These are phyloP conservation scores for Brassica rapa DNA, from an alignment of 345 rosid species.

Conservation along the genomic window DNA sequence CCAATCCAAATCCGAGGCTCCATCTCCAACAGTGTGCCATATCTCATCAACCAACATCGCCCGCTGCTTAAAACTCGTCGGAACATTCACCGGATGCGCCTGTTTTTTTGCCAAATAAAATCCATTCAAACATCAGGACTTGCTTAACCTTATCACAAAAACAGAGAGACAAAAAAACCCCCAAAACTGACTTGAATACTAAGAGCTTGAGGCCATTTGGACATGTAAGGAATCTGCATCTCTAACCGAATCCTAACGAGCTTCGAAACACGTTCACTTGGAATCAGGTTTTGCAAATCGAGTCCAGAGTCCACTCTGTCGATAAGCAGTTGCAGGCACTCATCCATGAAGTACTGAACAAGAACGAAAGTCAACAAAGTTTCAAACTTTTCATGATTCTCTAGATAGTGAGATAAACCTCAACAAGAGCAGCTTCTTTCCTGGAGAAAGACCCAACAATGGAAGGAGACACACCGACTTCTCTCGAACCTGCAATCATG, in stretches of 20 bases:
- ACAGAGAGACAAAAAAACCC: not conserved
- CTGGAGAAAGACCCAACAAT: slow-evolving; percentile 83
- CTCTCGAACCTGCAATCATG: slow-evolving; percentile 92
- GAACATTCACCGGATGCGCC: slow-evolving; percentile 83
- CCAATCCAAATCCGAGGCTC: slow-evolving; percentile 77
- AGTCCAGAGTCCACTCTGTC: slow-evolving; percentile 68
- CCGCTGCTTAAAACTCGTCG: slow-evolving; percentile 87
- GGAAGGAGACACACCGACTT: slow-evolving; percentile 84
- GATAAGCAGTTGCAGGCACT: slow-evolving; percentile 71
- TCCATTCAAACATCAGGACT: not conserved
- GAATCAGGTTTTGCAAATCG: slow-evolving; percentile 55
- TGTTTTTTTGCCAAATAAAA: slow-evolving; percentile 19
- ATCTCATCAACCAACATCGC: slow-evolving; percentile 90
- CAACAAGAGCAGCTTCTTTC: slow-evolving; percentile 89
- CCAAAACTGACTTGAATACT: slow-evolving; percentile 63
- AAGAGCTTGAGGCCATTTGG: slow-evolving; percentile 98
- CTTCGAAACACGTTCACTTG: slow-evolving; percentile 68
- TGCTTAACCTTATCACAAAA: not conserved
- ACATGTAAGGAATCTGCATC: slow-evolving; percentile 84
- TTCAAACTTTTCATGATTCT: not conserved
- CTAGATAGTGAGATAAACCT: slow-evolving; percentile 51
- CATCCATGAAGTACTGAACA: slow-evolving; percentile 85
- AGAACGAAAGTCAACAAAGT: not conserved
- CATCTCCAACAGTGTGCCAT: slow-evolving; percentile 85
- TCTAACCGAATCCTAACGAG: slow-evolving; percentile 73